Conservation (phyloP, 2,329 filamentous ascomycete species). For the Fusarium austroafricanum region DNA sequence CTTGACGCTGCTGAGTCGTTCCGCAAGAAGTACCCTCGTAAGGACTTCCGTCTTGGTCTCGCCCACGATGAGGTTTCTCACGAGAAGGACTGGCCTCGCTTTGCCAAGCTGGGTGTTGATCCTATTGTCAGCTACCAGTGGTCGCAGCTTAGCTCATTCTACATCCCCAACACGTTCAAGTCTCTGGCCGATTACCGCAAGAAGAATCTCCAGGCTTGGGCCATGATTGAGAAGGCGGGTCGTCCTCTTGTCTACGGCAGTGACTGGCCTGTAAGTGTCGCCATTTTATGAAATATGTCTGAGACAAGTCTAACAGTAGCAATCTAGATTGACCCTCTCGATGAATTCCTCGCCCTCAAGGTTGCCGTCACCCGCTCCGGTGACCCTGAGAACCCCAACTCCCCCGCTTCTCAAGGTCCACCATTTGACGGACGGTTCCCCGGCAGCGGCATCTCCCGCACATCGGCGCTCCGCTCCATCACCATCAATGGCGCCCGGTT, state of each 20-base stretch:
- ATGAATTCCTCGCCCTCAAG: constrained; percentile 46
- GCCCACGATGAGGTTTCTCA: constrained; percentile 44
- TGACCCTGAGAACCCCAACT: constrained; percentile 44
- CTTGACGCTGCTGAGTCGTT: constrained; percentile 42
- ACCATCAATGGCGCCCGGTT: constrained; percentile 43
- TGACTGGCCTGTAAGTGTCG: constrained; percentile 44
- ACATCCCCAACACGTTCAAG: constrained; percentile 42
- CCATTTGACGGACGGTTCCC: constrained; percentile 39
- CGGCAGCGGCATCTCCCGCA: constrained; percentile 39
- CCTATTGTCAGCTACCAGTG: constrained; percentile 45
- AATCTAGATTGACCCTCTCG: constrained; percentile 44
- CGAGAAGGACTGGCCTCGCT: constrained; percentile 42
- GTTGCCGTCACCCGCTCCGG: constrained; percentile 44
- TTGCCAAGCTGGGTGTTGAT: constrained; percentile 42
- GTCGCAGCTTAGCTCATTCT: constrained; percentile 45
- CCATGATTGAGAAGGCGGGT: constrained; percentile 31
- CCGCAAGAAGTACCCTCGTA: constrained; percentile 31
- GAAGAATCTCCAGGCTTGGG: constrained; percentile 47
- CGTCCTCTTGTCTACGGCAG: constrained; percentile 42
- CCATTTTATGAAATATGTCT: too few relatives aligned
- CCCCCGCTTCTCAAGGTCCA: constrained; percentile 36
- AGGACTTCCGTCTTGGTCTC: constrained; percentile 41
- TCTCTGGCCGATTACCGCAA: constrained; percentile 36
- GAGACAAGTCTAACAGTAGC: neutral
- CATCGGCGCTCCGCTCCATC: constrained; percentile 37